These are phyloP conservation scores for Populus hybrid DNA, from an alignment of 441 rosid species.

Conservation along the genomic window DNA sequence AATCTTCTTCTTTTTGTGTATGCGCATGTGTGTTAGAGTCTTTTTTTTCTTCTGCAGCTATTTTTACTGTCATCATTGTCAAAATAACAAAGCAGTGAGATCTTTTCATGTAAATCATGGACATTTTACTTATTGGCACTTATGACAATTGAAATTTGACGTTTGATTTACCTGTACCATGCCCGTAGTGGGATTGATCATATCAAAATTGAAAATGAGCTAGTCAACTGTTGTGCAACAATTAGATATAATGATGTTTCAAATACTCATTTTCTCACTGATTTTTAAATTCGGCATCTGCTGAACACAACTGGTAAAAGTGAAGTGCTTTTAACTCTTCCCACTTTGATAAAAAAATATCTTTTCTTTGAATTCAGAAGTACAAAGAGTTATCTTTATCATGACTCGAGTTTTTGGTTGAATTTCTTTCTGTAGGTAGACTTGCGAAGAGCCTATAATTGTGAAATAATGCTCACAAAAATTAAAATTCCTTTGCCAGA, in stretches of 20 bases:
- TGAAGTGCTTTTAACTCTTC: not conserved
- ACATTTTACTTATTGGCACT: not conserved
- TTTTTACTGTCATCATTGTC: not conserved
- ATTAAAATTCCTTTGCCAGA: conserved; percentile 89
- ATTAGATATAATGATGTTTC: not conserved
- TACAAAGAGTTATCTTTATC: not conserved
- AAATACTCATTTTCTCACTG: not conserved
- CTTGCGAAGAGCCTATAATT: conserved; percentile 94
- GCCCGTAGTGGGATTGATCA: not conserved
- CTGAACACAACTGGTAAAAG: not conserved
- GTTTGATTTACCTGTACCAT: not conserved
- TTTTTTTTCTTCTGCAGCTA: not conserved
- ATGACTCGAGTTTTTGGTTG: conserved; percentile 4
- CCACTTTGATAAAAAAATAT: not conserved
- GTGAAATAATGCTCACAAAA: conserved; percentile 98
- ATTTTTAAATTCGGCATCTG: not conserved
- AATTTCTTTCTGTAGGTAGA: conserved; percentile 64
- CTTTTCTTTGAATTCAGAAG: not conserved
- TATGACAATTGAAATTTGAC: not conserved
- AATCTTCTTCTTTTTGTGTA: not conserved
- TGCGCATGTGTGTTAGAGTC: not conserved
- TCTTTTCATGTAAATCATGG: not conserved
- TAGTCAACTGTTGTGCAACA: not conserved
- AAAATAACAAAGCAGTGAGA: not conserved
- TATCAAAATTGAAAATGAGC: not conserved